These are phyloP conservation scores for Aspergillus calidoustus DNA, from an alignment of 2,329 filamentous ascomycete species.

Conservation along the genomic window DNA sequence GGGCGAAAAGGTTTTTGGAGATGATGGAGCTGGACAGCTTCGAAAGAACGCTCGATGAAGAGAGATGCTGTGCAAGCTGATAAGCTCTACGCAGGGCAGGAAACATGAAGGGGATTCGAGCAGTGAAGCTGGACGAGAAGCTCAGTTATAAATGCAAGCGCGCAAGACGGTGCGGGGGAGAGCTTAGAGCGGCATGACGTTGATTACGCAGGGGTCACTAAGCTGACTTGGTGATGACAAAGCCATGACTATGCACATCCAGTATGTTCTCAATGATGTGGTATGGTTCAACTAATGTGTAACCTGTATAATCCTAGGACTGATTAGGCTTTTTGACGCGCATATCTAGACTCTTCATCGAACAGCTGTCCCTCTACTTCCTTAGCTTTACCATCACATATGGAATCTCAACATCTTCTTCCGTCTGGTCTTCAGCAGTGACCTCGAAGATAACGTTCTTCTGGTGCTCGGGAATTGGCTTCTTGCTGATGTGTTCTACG, in stretches of 20 bases:
- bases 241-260: slow-evolving; percentile 14
- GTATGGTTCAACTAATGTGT: neutral
- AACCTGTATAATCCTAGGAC: slow-evolving; percentile 1
- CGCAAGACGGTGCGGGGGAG: slow-evolving; percentile 18
- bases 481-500: slow-evolving; percentile 87
- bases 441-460: slow-evolving; percentile 97
- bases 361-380: slow-evolving; percentile 32
- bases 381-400: slow-evolving; percentile 87
- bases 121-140: neutral
- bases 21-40: slow-evolving; percentile 17
- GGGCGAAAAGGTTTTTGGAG: slow-evolving; percentile 25
- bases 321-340: slow-evolving; percentile 4
- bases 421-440: slow-evolving; percentile 83
- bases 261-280: neutral
- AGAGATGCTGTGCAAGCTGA: slow-evolving; percentile 27
- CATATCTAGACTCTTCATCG: neutral
- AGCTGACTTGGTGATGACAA: slow-evolving; percentile 16
- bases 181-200: slow-evolving; percentile 15
- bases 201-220: slow-evolving; percentile 18
- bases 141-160: slow-evolving; percentile 10
- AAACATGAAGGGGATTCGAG: slow-evolving; percentile 29
- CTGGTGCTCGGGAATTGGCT: slow-evolving; percentile 86
- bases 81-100: slow-evolving; percentile 27
- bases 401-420: slow-evolving; percentile 94
- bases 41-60: slow-evolving; percentile 21